These are phyloP conservation scores for Saturnispora gosingensis DNA, from an alignment of 805 yeast genomes.

Conservation along the genomic window DNA sequence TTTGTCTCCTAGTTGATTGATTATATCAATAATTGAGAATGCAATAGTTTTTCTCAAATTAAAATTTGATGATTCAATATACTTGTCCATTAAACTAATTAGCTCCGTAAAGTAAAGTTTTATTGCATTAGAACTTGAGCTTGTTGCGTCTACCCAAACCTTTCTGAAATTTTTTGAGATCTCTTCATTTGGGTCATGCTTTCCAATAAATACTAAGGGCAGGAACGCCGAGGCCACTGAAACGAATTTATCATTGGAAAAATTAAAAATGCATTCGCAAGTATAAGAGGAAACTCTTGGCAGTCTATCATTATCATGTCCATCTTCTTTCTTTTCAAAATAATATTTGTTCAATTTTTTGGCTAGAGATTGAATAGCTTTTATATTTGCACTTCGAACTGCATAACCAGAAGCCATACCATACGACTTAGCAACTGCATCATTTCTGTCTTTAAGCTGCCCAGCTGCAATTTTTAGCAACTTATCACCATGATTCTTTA, in stretches of 20 bases:
- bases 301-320: constrained; percentile 28
- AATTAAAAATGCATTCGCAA: constrained; percentile 54
- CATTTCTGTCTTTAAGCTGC: constrained; percentile 63
- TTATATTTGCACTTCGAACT: constrained; percentile 50
- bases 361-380: constrained; percentile 45
- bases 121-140: constrained; percentile 65
- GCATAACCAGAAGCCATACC: constrained; percentile 76
- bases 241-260: constrained; percentile 60
- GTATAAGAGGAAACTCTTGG: constrained; percentile 51
- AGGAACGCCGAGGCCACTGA: constrained; percentile 53
- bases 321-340: constrained; percentile 35
- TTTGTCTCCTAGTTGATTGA: constrained; percentile 34
- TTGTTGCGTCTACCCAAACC: constrained; percentile 71
- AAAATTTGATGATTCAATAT: constrained; percentile 53
- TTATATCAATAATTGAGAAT: constrained; percentile 49
- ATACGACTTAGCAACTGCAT: constrained; percentile 62
- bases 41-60: constrained; percentile 64
- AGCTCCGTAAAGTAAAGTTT: constrained; percentile 66
- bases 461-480: constrained; percentile 47
- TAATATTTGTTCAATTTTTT: constrained; percentile 42
- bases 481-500: constrained; percentile 48
- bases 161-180: constrained; percentile 43
- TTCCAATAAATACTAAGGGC: constrained; percentile 74
- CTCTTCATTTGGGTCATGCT: constrained; percentile 46
- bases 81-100: constrained; percentile 35